Evolutionary conservation across 1,284 basidiomycete genomes (phyloP).

Genomic region (Anthracocystis walkeri): DNA sequence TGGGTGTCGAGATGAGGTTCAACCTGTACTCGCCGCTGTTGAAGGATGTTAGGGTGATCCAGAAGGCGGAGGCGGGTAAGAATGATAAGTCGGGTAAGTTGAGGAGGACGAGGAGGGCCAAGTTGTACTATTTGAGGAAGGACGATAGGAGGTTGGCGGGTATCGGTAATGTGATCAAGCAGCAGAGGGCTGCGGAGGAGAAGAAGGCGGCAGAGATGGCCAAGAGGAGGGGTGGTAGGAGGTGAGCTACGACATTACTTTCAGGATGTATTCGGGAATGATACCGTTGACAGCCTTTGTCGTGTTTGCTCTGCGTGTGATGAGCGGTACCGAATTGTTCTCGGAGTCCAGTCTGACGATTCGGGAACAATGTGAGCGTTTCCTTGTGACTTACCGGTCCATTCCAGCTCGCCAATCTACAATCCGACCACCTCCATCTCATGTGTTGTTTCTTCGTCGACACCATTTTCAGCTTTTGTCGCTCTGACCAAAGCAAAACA

Average conservation of each 20-base stretch:
- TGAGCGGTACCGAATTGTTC: background rate
- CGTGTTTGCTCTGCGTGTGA: background rate
- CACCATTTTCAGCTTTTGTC: no score
- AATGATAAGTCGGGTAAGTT: constrained; percentile 53
- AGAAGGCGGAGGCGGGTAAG: constrained; percentile 62
- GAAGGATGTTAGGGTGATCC: constrained; percentile 65
- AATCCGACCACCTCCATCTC: background rate
- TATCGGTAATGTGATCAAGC: constrained; percentile 61
- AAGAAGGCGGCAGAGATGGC: constrained; percentile 47
- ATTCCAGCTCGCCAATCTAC: background rate
- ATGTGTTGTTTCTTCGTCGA: background rate
- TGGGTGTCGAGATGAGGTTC: constrained; percentile 68
- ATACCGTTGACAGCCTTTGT: background rate
- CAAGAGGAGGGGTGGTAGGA: constrained; percentile 38
- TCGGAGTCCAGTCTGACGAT: no score
- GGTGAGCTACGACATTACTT: constrained; percentile 1
- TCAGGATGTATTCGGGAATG: background rate
- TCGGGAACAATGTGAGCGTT: background rate
- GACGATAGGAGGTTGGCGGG: constrained; percentile 61
- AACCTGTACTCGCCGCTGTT: constrained; percentile 65
- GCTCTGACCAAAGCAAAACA: background rate
- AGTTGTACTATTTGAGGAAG: constrained; percentile 66
- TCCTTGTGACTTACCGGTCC: background rate
- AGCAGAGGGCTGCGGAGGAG: constrained; percentile 51
- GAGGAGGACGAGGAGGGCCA: constrained; percentile 62